Evolutionary conservation across 306 rosid genomes (phyloP).

Genomic region (Quercus mongolica): DNA sequence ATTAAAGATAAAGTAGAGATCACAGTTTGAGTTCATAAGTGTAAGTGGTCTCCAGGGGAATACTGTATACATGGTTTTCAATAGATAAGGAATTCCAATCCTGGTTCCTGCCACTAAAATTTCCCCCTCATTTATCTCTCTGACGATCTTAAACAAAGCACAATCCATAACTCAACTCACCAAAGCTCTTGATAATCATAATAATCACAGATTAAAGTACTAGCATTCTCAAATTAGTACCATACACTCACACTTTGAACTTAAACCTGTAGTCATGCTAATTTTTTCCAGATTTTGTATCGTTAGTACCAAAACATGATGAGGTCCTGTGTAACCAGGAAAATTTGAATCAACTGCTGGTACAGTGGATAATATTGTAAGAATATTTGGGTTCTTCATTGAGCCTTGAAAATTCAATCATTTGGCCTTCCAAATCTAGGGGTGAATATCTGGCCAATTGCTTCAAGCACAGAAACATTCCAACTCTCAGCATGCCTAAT

Average conservation of each 20-base stretch:
- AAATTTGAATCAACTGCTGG: background rate
- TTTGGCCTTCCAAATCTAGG: conserved; percentile 30
- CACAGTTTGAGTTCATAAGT: background rate
- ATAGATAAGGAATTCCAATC: background rate
- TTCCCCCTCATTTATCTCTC: background rate
- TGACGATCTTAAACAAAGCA: background rate
- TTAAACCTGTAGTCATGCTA: background rate
- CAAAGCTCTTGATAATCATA: background rate
- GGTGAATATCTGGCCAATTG: conserved; percentile 74
- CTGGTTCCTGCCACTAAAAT: background rate
- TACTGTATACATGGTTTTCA: background rate
- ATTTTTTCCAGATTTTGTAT: background rate
- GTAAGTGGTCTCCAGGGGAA: background rate
- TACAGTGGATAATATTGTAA: background rate
- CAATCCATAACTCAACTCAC: background rate
- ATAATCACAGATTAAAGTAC: background rate
- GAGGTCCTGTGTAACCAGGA: background rate
- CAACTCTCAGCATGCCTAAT: conserved; percentile 85
- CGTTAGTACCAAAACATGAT: background rate
- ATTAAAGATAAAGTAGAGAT: no score
- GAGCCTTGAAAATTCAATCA: conserved; percentile 15
- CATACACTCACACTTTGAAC: background rate
- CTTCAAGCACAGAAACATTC: conserved; percentile 82
- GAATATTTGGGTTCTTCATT: background rate
- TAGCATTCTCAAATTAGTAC: background rate